phyloP scores from a whole-genome alignment of 495 filamentous ascomycete species.

The Darksidea phi region DNA sequence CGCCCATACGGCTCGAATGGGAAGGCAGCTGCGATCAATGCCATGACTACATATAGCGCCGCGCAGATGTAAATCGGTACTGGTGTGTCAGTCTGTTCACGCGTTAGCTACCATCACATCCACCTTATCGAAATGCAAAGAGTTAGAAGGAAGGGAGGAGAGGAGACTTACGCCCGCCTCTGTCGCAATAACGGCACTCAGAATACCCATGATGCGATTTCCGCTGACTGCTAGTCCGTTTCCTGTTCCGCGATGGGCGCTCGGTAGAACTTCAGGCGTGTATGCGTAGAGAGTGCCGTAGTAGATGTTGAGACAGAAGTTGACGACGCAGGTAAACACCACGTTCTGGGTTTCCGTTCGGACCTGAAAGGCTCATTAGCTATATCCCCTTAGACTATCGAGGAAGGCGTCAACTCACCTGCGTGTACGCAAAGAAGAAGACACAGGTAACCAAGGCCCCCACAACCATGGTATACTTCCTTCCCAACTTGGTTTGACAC shows the following conservation, averaged over 20 bases:
- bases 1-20: constrained; percentile 71
- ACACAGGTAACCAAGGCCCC: constrained; percentile 48
- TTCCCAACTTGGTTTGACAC: constrained; percentile 55
- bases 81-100: constrained; percentile 47
- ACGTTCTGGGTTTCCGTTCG: constrained; percentile 58
- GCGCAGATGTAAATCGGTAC: constrained; percentile 71
- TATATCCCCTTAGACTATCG: no score
- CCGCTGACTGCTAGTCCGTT: constrained; percentile 68
- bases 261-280: constrained; percentile 60
- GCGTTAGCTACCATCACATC: not conserved
- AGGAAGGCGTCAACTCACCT: constrained; percentile 16
- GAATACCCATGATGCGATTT: constrained; percentile 71
- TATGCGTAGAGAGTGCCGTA: constrained; percentile 71
- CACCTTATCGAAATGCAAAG: no score
- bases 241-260: constrained; percentile 67
- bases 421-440: constrained; percentile 71
- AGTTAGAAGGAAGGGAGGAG: not conserved
- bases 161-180: constrained; percentile 47
- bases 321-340: constrained; percentile 65
- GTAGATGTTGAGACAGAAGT: constrained; percentile 68
- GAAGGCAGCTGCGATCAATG: constrained; percentile 56
- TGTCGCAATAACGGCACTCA: constrained; percentile 64
- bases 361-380: no score
- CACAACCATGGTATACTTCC: constrained; percentile 60
- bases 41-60: constrained; percentile 65